These are phyloP conservation scores for Penstemon eatonii DNA, from an alignment of 257 asterid genomes.

Conservation along the genomic window DNA sequence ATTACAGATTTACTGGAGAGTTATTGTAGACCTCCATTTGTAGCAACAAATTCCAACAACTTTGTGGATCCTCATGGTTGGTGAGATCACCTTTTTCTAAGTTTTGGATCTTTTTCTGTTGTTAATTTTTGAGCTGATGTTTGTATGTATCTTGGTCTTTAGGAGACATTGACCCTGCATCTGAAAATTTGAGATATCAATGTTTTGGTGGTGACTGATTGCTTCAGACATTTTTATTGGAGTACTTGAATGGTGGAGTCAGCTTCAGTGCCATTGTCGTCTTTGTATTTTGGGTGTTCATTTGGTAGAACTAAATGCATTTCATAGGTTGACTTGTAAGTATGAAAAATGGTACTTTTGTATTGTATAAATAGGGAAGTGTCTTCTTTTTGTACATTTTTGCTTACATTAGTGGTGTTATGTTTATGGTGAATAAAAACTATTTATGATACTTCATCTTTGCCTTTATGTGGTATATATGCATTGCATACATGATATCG, in stretches of 20 bases:
- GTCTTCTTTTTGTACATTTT: not conserved
- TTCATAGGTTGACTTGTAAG: slow-evolving; percentile 13
- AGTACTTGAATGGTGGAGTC: slow-evolving; percentile 14
- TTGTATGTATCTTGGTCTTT: slow-evolving; percentile 20
- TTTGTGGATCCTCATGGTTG: slow-evolving; percentile 49
- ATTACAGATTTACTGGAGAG: slow-evolving; percentile 47
- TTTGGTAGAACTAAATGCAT: slow-evolving; percentile 2
- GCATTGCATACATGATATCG: too few species aligned
- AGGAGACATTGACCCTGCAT: slow-evolving; percentile 43
- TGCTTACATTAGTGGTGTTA: not conserved
- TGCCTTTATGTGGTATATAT: not conserved
- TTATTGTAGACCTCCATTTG: slow-evolving; percentile 40
- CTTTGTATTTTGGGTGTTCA: not conserved
- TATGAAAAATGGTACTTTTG: not conserved
- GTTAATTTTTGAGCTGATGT: not conserved
- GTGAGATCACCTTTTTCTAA: slow-evolving; percentile 26
- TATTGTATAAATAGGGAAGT: slow-evolving; percentile 10
- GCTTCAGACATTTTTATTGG: slow-evolving; percentile 1
- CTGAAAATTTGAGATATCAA: slow-evolving; percentile 41
- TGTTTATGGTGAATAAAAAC: not conserved
- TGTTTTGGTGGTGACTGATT: slow-evolving; percentile 40
- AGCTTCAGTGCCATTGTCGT: slow-evolving; percentile 7
- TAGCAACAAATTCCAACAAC: slow-evolving; percentile 37
- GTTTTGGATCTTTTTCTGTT: slow-evolving; percentile 10
- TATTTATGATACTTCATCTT: not conserved